Evolutionary conservation across 2,329 filamentous ascomycete genomes (phyloP).

Genomic region (Epichloe elymi): DNA sequence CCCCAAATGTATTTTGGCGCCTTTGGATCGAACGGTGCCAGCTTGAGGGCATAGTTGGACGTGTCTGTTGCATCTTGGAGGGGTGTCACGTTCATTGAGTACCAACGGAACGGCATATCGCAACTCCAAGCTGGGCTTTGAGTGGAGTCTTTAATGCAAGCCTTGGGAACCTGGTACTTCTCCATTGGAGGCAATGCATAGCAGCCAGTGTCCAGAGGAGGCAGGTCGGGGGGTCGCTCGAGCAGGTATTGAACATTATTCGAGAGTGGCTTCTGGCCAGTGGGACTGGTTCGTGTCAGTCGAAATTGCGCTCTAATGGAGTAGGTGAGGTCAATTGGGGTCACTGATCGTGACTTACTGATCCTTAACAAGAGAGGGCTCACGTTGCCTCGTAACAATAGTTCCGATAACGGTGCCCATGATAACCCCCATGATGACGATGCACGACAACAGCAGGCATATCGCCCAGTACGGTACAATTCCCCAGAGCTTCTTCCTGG

Average conservation of each 20-base stretch:
- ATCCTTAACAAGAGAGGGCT: conserved; percentile 7
- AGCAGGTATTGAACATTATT: conserved; percentile 37
- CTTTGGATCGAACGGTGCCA: conserved; percentile 26
- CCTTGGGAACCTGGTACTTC: conserved; percentile 33
- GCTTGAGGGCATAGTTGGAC: conserved; percentile 27
- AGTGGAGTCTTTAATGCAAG: conserved; percentile 42
- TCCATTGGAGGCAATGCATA: conserved; percentile 43
- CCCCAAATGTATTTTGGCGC: conserved; percentile 34
- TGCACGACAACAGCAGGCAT: conserved; percentile 31
- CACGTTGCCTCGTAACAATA: conserved; percentile 9
- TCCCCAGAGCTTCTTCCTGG: conserved; percentile 42
- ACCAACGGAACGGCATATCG: conserved; percentile 33
- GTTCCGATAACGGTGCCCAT: conserved; percentile 37
- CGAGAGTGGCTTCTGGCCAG: conserved; percentile 20
- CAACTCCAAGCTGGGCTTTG: conserved; percentile 53
- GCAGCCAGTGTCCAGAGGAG: conserved; percentile 38
- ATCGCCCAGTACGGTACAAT: conserved; percentile 51
- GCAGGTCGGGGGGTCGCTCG: conserved; percentile 36
- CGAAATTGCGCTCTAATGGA: neutral
- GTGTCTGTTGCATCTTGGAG: conserved; percentile 14
- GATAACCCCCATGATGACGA: conserved; percentile 42
- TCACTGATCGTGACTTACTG: conserved; percentile 11
- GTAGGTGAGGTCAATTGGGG: no score
- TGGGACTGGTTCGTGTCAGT: conserved; percentile 7
- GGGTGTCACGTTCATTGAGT: conserved; percentile 28